Conservation (phyloP, 2,329 filamentous ascomycete species). For the Harringtonia lauricola region DNA sequence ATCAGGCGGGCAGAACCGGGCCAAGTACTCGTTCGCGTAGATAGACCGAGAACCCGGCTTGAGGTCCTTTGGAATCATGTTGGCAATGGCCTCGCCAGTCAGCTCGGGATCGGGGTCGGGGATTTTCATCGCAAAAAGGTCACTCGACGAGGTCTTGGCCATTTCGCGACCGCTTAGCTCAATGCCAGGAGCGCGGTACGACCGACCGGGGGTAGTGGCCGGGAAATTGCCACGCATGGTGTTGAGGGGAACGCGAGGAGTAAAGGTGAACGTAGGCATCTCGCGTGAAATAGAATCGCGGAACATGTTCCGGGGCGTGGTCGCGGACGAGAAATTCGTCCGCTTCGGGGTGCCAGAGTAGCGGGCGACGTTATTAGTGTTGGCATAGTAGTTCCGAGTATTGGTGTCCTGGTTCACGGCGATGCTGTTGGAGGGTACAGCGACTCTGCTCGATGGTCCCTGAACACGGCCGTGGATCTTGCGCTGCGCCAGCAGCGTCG, state of each 20-base stretch:
- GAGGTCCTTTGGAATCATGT: slow-evolving; percentile 41
- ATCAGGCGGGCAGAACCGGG: slow-evolving; percentile 43
- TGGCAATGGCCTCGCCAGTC: slow-evolving; percentile 41
- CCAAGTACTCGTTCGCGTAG: slow-evolving; percentile 49
- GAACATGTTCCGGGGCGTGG: slow-evolving; percentile 22
- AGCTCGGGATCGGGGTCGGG: slow-evolving; percentile 44
- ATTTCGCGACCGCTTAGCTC: slow-evolving; percentile 38
- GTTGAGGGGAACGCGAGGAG: slow-evolving; percentile 31
- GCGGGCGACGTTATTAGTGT: not conserved
- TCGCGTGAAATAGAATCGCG: slow-evolving; percentile 18
- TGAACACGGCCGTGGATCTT: slow-evolving; percentile 23
- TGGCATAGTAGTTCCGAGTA: not conserved
- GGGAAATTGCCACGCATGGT: slow-evolving; percentile 37
- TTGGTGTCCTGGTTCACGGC: not conserved
- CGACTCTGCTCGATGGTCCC: slow-evolving; percentile 17
- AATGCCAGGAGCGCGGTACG: slow-evolving; percentile 31
- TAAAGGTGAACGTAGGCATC: slow-evolving; percentile 24
- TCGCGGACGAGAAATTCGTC: slow-evolving; percentile 19
- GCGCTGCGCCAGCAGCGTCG: slow-evolving; percentile 20
- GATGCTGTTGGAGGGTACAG: not conserved
- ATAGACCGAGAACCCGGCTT: slow-evolving; percentile 38
- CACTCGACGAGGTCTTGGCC: slow-evolving; percentile 35
- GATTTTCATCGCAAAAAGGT: slow-evolving; percentile 49
- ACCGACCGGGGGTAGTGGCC: slow-evolving; percentile 32
- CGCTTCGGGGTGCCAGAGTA: slow-evolving; percentile 8